A percentile compares a stretch with the other conserved stretches of the same genome.
Conservation (phyloP, 768 basidiomycete genomes). For the Termitomyces sp. region DNA sequence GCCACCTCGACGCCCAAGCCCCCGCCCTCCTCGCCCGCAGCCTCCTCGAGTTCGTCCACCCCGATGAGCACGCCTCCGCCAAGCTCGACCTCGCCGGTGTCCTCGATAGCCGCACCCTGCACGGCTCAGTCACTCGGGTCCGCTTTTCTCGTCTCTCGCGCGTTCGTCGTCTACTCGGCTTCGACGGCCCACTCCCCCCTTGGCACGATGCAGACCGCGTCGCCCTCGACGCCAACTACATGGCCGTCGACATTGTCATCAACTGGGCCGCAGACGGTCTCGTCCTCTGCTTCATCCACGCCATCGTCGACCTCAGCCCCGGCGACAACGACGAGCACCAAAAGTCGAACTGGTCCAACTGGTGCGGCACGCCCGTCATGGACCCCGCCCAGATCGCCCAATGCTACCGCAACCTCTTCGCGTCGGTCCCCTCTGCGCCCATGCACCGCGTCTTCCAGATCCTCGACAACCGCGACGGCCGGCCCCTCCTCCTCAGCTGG, state of each 20-base stretch:
- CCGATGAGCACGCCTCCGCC: constrained; percentile 75
- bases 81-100: constrained; percentile 69
- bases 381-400: constrained; percentile 47
- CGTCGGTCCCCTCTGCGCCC: constrained; percentile 45
- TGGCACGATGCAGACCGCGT: constrained; percentile 69
- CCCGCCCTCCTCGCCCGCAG: constrained; percentile 63
- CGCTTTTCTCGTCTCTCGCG: constrained; percentile 73
- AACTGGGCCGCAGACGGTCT: constrained; percentile 86
- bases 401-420: constrained; percentile 53
- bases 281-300: constrained; percentile 86
- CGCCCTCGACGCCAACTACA: constrained; percentile 66
- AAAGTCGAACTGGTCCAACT: constrained; percentile 80
- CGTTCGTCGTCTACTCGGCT: constrained; percentile 69
- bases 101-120: constrained; percentile 66
- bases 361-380: constrained; percentile 79
- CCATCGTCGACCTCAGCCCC: constrained; percentile 65
- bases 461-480: constrained; percentile 52
- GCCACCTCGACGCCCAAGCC: constrained; percentile 69
- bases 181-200: constrained; percentile 43
- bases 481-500: constrained; percentile 66
- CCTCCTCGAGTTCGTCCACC: constrained; percentile 76
- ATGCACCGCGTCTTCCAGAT: constrained; percentile 76
- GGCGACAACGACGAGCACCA: constrained; percentile 67
- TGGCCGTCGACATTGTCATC: constrained; percentile 85
- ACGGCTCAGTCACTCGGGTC: constrained; percentile 85